Percentiles rank a stretch among this genome's conserved stretches.
Evolutionary conservation across 805 yeast species (phyloP).

Genomic region (Ogataea chonburiensis): DNA sequence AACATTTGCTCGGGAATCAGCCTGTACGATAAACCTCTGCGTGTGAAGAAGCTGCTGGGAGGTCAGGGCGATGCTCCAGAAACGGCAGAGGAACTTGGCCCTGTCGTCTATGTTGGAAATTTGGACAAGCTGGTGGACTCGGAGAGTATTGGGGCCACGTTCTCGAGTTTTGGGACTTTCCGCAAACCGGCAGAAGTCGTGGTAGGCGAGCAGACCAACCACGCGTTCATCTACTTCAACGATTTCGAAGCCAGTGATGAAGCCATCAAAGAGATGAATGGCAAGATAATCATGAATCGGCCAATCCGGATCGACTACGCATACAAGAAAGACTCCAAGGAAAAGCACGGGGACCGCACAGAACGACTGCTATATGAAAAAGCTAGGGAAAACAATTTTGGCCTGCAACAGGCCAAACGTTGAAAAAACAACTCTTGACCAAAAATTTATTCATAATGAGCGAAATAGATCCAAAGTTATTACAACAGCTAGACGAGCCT

Average conservation of each 20-base stretch:
- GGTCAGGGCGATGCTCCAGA: constrained; percentile 10
- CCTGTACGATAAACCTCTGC: constrained; percentile 59
- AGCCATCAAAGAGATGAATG: constrained; percentile 69
- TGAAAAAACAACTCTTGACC: constrained; percentile 1
- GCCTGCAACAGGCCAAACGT: constrained; percentile 7
- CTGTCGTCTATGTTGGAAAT: constrained; percentile 54
- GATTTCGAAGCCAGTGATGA: constrained; percentile 67
- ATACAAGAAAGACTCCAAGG: constrained; percentile 57
- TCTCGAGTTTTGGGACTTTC: constrained; percentile 67
- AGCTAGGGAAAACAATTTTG: constrained; percentile 27
- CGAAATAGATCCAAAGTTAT: constrained; percentile 27
- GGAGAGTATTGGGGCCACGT: constrained; percentile 51
- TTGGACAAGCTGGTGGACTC: constrained; percentile 67
- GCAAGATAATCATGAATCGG: constrained; percentile 65
- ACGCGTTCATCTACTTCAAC: constrained; percentile 67
- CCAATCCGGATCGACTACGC: constrained; percentile 67
- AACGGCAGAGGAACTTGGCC: constrained; percentile 40
- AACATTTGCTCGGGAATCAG: constrained; percentile 58
- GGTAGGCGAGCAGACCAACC: constrained; percentile 51
- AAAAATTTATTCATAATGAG: constrained; percentile 19
- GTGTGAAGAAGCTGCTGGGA: constrained; percentile 46
- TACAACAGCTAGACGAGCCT: constrained; percentile 53
- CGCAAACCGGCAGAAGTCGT: constrained; percentile 46
- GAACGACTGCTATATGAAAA: constrained; percentile 65
- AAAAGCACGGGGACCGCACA: constrained; percentile 73